A percentile compares a stretch with the other conserved stretches of the same genome.
phyloP scores from a whole-genome alignment of 2,329 filamentous ascomycete genomes.

The Bipolaris victoriae region DNA sequence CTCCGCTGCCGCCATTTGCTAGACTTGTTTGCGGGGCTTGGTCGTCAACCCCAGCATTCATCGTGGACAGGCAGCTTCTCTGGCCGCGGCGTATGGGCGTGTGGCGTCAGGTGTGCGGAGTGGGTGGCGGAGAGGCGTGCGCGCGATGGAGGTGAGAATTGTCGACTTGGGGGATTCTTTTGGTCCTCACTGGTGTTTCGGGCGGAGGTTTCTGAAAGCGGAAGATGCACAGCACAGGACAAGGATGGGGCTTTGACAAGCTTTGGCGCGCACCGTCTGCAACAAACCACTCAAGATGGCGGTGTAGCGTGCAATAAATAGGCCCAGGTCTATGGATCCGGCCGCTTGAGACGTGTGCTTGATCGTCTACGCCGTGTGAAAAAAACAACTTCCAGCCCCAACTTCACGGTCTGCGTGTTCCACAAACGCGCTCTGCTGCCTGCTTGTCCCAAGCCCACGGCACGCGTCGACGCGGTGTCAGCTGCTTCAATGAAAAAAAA shows the following conservation, averaged over 20 bases:
- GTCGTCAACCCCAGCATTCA: slow-evolving; percentile 38
- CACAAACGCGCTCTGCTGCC: slow-evolving; percentile 24
- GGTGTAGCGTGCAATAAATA: slow-evolving; percentile 21
- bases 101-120: neutral
- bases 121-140: neutral
- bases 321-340: slow-evolving; percentile 8
- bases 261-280: slow-evolving; percentile 24
- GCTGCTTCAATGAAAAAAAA: slow-evolving; percentile 18
- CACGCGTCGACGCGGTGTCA: slow-evolving; percentile 33
- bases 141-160: neutral
- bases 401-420: slow-evolving; percentile 13
- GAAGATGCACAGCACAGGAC: slow-evolving; percentile 14
- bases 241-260: slow-evolving; percentile 16
- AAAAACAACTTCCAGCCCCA: neutral
- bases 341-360: slow-evolving; percentile 3
- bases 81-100: slow-evolving; percentile 12
- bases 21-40: slow-evolving; percentile 34
- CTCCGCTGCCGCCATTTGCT: slow-evolving; percentile 27
- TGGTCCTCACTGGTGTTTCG: neutral
- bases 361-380: neutral
- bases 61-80: slow-evolving; percentile 31
- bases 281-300: slow-evolving; percentile 22
- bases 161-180: neutral
- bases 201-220: slow-evolving; percentile 18
- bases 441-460: slow-evolving; percentile 16